Conservation (phyloP, 2,329 filamentous ascomycete genomes). For the Botrytis fabae region DNA sequence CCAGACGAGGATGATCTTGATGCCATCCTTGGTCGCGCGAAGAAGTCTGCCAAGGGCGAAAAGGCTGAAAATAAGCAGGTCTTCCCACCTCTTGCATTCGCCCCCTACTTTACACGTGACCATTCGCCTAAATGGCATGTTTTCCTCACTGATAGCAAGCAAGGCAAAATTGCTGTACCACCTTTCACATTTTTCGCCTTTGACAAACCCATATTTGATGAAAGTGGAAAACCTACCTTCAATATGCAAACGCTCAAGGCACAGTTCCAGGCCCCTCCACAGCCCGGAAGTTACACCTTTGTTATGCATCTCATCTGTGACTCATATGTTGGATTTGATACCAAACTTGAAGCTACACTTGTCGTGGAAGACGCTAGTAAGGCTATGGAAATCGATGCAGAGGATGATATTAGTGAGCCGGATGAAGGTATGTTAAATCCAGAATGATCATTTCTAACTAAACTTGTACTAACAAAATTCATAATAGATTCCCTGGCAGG, state of each 20-base stretch:
- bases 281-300: slow-evolving; percentile 91
- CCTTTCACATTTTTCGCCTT: slow-evolving; percentile 95
- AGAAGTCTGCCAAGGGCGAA: slow-evolving; percentile 64
- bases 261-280: slow-evolving; percentile 91
- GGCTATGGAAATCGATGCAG: slow-evolving; percentile 74
- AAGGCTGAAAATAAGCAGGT: slow-evolving; percentile 63
- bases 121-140: slow-evolving; percentile 91
- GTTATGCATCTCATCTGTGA: slow-evolving; percentile 93
- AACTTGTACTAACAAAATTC: background rate
- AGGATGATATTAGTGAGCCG: slow-evolving; percentile 96
- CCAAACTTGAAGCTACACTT: slow-evolving; percentile 85
- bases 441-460: background rate
- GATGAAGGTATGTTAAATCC: slow-evolving; percentile 76
- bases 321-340: slow-evolving; percentile 92
- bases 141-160: slow-evolving; percentile 91
- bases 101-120: slow-evolving; percentile 87
- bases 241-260: slow-evolving; percentile 96
- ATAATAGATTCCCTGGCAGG: slow-evolving; percentile 78
- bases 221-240: slow-evolving; percentile 82
- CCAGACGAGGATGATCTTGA: slow-evolving; percentile 90
- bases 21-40: slow-evolving; percentile 74
- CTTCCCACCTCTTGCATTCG: slow-evolving; percentile 81
- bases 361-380: slow-evolving; percentile 87
- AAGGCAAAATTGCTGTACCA: slow-evolving; percentile 93
- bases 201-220: slow-evolving; percentile 82